Evolutionary conservation across 2,329 filamentous ascomycete species (phyloP), one percentile per base, ranked within the genome.

Genomic region (Aspergillus sp.): DNA sequence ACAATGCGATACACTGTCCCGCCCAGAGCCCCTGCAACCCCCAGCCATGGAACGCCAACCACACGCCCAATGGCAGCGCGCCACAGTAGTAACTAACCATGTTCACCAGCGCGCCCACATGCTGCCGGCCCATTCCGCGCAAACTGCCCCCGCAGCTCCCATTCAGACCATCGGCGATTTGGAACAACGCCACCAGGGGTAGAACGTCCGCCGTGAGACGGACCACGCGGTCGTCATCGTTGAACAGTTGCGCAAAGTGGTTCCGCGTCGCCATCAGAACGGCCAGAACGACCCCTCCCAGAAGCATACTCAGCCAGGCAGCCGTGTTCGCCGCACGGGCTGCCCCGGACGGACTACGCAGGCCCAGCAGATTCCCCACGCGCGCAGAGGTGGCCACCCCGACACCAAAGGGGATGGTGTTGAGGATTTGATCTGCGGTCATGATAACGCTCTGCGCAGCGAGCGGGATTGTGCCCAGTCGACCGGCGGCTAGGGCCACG

Each of bases 361-460:
- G 79, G 0, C 88, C 88, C 0, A 94, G 75, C 1, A 93, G 73
- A 57, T 94, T 94, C 0, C 88, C 89, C 7, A 94, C 75, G 2
- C 88, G 76, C 0, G 85, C 77, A 5, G 84, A 89, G 0, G 86
- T 82, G 0, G 88, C 88, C 0, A 94, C 87, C 0, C 88, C 88
- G 0, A 94, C 77, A 0, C 89, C 88, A 57, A 94, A 94, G 0
- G 88, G 88, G 40, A 94, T 85, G 0, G 88, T 94, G 58, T 81
- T 89, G 73, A 89, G 82, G 47, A 90, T 80, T 61, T 91, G 86
- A 62, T 94, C 88, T 0, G 85, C 81, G 0, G 88, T 94, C 88
- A 94, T 94, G 62, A 94, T 89, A 26, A 94, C 86, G 42, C 81
- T 86, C 65, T 94, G 88, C 0, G 88, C 86, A 1, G 88, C 88